Percentiles rank a stretch among this genome's conserved stretches.
These are phyloP conservation scores for Strigomonas galati DNA, from an alignment of 208 protist species.

Conservation along the genomic window DNA sequence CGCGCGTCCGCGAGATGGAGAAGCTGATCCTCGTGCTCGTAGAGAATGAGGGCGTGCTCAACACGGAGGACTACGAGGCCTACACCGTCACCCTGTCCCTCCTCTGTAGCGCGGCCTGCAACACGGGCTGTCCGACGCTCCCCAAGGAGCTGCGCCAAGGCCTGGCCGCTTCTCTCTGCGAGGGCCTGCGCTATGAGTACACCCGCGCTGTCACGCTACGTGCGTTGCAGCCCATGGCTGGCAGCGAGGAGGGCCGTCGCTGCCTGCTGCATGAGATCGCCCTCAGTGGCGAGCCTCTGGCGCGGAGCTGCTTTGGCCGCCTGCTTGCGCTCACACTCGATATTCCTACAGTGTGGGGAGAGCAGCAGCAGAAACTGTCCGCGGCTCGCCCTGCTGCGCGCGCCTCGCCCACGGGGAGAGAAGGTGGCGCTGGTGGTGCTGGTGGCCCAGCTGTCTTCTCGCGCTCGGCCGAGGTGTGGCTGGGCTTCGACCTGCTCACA, in stretches of 20 bases:
- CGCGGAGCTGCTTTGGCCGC: slow-evolving; percentile 67
- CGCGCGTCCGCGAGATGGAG: slow-evolving; percentile 3
- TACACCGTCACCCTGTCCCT: slow-evolving; percentile 39
- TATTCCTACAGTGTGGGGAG: slow-evolving; percentile 21
- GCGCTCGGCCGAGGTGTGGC: neutral
- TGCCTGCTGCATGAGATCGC: slow-evolving; percentile 60
- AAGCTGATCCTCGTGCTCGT: no score
- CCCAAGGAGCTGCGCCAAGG: slow-evolving; percentile 17
- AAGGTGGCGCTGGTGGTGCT: neutral
- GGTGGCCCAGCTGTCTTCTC: neutral
- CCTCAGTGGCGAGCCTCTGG: slow-evolving; percentile 40
- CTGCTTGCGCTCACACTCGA: slow-evolving; percentile 50
- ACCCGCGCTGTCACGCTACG: neutral
- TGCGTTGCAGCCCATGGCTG: slow-evolving; percentile 14
- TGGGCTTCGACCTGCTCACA: no score
- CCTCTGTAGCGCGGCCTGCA: slow-evolving; percentile 37
- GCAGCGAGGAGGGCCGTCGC: slow-evolving; percentile 42
- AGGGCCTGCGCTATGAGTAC: slow-evolving; percentile 14
- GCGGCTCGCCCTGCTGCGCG: neutral
- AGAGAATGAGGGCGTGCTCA: slow-evolving; percentile 8
- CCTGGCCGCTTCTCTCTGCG: slow-evolving; percentile 34
- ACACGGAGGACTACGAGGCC: neutral
- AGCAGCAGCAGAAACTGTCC: neutral
- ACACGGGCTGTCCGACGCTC: slow-evolving; percentile 10
- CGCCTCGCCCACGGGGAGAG: neutral